Base-by-base conservation (phyloP, 495 filamentous ascomycete species). In the Talaromyces adpressus region DNA sequence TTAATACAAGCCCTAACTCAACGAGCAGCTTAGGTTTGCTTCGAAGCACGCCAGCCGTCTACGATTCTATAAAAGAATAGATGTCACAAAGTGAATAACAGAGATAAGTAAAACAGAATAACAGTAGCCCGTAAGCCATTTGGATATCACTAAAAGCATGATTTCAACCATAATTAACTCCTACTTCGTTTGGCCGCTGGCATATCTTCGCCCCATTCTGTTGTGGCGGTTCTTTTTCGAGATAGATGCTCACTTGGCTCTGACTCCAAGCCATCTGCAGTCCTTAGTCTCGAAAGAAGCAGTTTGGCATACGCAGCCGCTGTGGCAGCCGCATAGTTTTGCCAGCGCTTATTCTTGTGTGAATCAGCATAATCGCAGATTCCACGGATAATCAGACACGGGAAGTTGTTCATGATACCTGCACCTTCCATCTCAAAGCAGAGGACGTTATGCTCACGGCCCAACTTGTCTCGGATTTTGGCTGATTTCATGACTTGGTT, bases 361-460 rank as follows among this genome's bases (percentile, higher is more conserved):
- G 53, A 66, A 58, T 71, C 69, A 8, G 62, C 59, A 63, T 71
- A 71, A 49, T 71, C 68, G 45, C 66, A 70, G 25, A 71, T 65
- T 7, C 69, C 69, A 49, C 65, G 57, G 16, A 71, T 66, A 22
- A 70, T 62, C 14, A 70, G 61, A 47, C 68, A 70, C 16, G 68
- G 70, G 51, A 73, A 67, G 32, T 69, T 41, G 59, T 67, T 59
- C 68, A 75, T 72, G 11, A 81, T 41, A 2, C 79, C 79, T 12
- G 78, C 80, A 16, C 75, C 72, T 63, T 83, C 79, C 73, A 79
- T 82, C 58, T 81, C 78, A 58, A 82, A 77, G 52, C 73, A 80
- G 3, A 80, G 63, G 16, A 80, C 64, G 32, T 67, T 62, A 53
- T 70, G 69, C 51, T 78, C 71, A 6, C 65, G 66, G 18, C 66